Percentiles rank a stretch among this genome's conserved stretches.
phyloP scores from a whole-genome alignment of 352 stramenopile species.

The Globisporangium middletonii region DNA sequence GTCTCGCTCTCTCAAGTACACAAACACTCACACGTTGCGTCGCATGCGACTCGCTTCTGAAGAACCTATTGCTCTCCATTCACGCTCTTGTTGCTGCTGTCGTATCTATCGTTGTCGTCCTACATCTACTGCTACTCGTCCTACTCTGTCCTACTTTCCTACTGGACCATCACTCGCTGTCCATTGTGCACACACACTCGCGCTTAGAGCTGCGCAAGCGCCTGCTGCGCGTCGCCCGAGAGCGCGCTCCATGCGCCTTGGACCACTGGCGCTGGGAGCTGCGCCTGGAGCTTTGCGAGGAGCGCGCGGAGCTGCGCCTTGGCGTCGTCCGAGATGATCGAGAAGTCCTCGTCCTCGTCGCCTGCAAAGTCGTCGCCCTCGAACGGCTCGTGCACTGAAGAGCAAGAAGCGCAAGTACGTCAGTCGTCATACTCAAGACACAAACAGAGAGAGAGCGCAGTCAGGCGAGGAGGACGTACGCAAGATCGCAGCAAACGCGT shows the following conservation, averaged over 20 bases:
- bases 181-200: neutral
- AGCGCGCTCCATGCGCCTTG: constrained; percentile 68
- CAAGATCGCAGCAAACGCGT: constrained; percentile 70
- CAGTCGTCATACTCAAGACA: constrained; percentile 5
- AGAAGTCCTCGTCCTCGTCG: constrained; percentile 62
- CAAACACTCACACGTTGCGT: too few species aligned
- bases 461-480: constrained; percentile 29
- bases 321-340: constrained; percentile 57
- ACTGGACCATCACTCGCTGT: neutral
- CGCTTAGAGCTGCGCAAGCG: constrained; percentile 56
- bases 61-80: constrained; percentile 8
- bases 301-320: constrained; percentile 55
- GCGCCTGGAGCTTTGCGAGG: constrained; percentile 60
- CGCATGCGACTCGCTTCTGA: neutral
- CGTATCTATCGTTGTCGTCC: neutral
- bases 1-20: neutral
- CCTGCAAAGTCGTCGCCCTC: constrained; percentile 46
- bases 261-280: constrained; percentile 51
- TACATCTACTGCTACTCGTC: neutral
- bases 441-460: neutral
- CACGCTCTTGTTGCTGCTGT: neutral
- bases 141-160: neutral
- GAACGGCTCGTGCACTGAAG: constrained; percentile 51
- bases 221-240: constrained; percentile 63
- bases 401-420: constrained; percentile 4